phyloP scores from a whole-genome alignment of 2,329 filamentous ascomycete genomes.

The Pezicula carpinea region DNA sequence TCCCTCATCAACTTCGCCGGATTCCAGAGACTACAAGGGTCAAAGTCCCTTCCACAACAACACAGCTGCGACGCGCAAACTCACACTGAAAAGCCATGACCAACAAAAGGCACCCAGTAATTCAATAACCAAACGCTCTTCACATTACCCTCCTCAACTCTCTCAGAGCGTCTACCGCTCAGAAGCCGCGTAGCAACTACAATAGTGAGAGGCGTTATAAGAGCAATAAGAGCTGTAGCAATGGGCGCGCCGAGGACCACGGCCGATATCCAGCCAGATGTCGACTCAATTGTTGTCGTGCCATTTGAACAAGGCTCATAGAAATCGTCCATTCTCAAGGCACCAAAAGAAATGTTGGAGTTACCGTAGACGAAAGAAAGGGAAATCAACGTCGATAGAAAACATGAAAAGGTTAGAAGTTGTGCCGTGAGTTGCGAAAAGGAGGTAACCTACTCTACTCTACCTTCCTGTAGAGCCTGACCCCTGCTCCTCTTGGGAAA shows the following conservation, averaged over 20 bases:
- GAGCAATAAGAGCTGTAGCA: constrained; percentile 5
- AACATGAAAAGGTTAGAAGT: background rate
- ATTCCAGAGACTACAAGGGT: constrained; percentile 16
- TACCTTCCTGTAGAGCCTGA: too few relatives aligned
- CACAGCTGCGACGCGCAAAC: constrained; percentile 39
- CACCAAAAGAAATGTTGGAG: too few relatives aligned
- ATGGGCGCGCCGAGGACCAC: constrained; percentile 7
- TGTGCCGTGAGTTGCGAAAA: too few relatives aligned
- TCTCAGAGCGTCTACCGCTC: constrained; percentile 11
- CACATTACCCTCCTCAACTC: constrained; percentile 5
- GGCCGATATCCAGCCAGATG: constrained; percentile 4
- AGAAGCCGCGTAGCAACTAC: constrained; percentile 20
- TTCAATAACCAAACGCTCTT: constrained; percentile 42
- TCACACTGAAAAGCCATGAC: constrained; percentile 46
- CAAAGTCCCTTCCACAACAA: constrained; percentile 25
- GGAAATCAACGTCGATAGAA: background rate
- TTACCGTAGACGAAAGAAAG: too few relatives aligned
- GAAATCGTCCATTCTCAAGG: constrained; percentile 21
- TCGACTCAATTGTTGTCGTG: background rate
- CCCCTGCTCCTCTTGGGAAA: too few relatives aligned
- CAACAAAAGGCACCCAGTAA: constrained; percentile 56
- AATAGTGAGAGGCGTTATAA: constrained; percentile 16
- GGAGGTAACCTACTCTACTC: too few relatives aligned
- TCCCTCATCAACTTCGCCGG: constrained; percentile 17
- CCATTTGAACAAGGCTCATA: constrained; percentile 10